Evolutionary conservation across 2,329 filamentous ascomycete species (phyloP).

Genomic region (Pseudodiploospora longispora): DNA sequence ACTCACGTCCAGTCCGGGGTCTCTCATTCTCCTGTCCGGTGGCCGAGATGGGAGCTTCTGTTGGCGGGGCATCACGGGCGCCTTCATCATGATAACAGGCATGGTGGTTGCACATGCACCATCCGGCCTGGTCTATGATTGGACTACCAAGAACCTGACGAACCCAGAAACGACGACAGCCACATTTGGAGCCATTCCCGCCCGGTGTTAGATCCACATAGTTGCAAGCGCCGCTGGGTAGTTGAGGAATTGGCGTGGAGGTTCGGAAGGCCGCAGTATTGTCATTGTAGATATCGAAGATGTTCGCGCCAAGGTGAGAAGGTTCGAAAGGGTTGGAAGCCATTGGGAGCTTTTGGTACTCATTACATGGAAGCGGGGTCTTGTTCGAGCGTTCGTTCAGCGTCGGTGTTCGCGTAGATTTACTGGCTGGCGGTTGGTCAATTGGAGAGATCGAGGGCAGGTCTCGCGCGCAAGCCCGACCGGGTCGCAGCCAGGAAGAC

Average conservation of each 20-base stretch:
- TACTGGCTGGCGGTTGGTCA: slow-evolving; percentile 2
- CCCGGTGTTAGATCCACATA: slow-evolving; percentile 47
- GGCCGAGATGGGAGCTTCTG: slow-evolving; percentile 7
- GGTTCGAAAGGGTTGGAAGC: slow-evolving; percentile 42
- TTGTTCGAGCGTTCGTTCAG: slow-evolving; percentile 1
- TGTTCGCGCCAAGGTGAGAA: slow-evolving; percentile 33
- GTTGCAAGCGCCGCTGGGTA: slow-evolving; percentile 49
- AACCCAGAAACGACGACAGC: slow-evolving; percentile 55
- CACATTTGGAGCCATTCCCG: slow-evolving; percentile 45
- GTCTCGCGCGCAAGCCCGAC: slow-evolving; percentile 25
- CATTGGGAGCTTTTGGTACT: slow-evolving; percentile 31
- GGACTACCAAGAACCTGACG: slow-evolving; percentile 28
- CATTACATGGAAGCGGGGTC: slow-evolving; percentile 9
- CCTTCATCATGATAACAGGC: slow-evolving; percentile 52
- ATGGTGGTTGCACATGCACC: slow-evolving; percentile 57
- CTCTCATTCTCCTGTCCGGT: slow-evolving; percentile 45
- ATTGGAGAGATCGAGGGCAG: slow-evolving; percentile 9
- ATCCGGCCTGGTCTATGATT: slow-evolving; percentile 35
- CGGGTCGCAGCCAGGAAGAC: slow-evolving; percentile 25
- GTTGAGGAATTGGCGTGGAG: slow-evolving; percentile 17
- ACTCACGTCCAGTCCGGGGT: slow-evolving; percentile 38
- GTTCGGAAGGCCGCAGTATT: slow-evolving; percentile 20
- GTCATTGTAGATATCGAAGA: slow-evolving; percentile 51
- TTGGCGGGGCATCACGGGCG: slow-evolving; percentile 14
- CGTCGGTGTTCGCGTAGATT: slow-evolving; percentile 7